These are phyloP conservation scores for Leishmania braziliensis DNA, from an alignment of 208 protist genomes.

Conservation along the genomic window DNA sequence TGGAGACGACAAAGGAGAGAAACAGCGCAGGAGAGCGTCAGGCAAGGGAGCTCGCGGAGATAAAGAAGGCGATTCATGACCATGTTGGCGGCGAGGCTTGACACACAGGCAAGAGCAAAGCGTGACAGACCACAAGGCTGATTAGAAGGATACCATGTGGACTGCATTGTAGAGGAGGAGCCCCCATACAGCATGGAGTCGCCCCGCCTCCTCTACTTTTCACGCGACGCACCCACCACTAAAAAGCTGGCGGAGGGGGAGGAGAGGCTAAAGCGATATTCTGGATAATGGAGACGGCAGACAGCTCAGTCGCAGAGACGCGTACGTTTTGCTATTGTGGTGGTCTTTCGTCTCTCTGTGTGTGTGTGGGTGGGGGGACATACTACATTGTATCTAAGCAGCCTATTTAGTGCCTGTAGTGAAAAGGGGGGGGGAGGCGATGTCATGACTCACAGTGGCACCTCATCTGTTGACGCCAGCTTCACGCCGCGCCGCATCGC, in stretches of 20 bases:
- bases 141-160: neutral
- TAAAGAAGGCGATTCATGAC: neutral
- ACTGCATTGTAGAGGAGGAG: neutral
- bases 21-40: neutral
- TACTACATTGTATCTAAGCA: neutral
- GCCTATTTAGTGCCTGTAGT: neutral
- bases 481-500: slow-evolving; percentile 34
- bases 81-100: neutral
- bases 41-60: neutral
- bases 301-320: neutral
- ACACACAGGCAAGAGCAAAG: neutral
- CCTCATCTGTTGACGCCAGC: slow-evolving; percentile 33
- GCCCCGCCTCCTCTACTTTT: neutral
- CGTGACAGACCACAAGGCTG: neutral
- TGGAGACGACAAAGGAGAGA: neutral
- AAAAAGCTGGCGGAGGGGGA: neutral
- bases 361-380: no score
- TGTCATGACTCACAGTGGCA: slow-evolving; percentile 16
- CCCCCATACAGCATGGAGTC: neutral
- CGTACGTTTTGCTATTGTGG: neutral
- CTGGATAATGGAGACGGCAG: neutral
- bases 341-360: neutral
- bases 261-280: neutral
- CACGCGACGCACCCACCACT: neutral
- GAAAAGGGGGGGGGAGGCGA: neutral